Conservation (phyloP, 106 monocot species). For the Allium fistulosum region DNA sequence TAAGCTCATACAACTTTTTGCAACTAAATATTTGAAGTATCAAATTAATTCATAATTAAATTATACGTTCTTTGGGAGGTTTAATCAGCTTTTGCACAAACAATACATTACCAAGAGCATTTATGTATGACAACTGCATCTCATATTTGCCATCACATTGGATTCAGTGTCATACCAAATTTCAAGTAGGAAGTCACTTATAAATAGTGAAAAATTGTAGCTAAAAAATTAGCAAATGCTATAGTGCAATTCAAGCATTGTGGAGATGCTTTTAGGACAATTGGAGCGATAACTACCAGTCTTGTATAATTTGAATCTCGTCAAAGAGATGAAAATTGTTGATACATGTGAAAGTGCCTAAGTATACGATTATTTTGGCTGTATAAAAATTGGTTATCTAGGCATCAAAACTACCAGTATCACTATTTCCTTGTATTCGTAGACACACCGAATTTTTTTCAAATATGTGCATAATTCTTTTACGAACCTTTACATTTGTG, state of each 20-base stretch:
- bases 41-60: too few species aligned
- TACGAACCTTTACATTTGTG: too few species aligned
- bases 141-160: constrained; percentile 44
- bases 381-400: constrained; percentile 7
- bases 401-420: too few species aligned
- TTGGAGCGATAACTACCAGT: constrained; percentile 3
- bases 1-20: too few species aligned
- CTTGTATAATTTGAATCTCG: constrained; percentile 10
- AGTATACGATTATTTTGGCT: constrained; percentile 34
- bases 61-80: too few species aligned
- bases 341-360: constrained; percentile 22
- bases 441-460: too few species aligned
- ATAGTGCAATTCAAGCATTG: constrained; percentile 80
- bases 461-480: too few species aligned
- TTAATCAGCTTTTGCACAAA: too few species aligned
- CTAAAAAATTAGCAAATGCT: constrained; percentile 48
- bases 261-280: constrained; percentile 19
- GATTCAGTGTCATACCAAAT: constrained; percentile 28
- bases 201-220: constrained; percentile 41
- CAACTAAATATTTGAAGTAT: too few species aligned
- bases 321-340: constrained; percentile 9
- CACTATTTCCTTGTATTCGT: too few species aligned
- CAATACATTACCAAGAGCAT: too few species aligned
- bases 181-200: constrained; percentile 38
- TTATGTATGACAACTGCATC: constrained; percentile 81